Evolutionary conservation across 495 filamentous ascomycete species (phyloP).

Genomic region (Hypoxylon intermedium): DNA sequence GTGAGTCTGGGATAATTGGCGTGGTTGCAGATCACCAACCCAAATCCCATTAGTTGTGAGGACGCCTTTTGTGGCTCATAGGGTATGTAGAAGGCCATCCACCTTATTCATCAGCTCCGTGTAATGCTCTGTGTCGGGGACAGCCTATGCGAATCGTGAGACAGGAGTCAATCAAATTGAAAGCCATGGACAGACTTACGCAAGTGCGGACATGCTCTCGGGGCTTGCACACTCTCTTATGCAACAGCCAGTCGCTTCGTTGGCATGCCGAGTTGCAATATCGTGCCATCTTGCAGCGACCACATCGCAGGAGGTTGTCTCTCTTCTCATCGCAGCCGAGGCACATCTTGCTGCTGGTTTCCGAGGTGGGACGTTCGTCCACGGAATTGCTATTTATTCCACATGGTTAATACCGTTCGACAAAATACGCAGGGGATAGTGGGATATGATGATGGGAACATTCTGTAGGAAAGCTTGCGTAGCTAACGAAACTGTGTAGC

Average conservation of each 20-base stretch:
- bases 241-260: constrained; percentile 4
- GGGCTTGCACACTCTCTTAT: constrained; percentile 19
- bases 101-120: too few relatives aligned
- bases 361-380: constrained; percentile 8
- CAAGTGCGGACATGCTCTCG: constrained; percentile 8
- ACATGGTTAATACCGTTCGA: constrained; percentile 3
- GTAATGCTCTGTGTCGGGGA: constrained; percentile 9
- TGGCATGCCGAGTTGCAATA: constrained; percentile 28
- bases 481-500: not conserved
- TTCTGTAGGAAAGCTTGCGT: not conserved
- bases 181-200: constrained; percentile 14
- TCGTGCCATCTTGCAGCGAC: constrained; percentile 18
- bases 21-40: too few relatives aligned
- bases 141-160: constrained; percentile 12
- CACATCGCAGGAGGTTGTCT: constrained; percentile 1
- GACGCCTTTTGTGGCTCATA: too few relatives aligned
- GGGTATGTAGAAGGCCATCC: too few relatives aligned
- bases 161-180: not conserved
- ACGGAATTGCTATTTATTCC: constrained; percentile 15
- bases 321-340: constrained; percentile 17
- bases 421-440: not conserved
- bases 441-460: too few relatives aligned
- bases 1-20: too few relatives aligned
- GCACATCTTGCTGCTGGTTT: constrained; percentile 21
- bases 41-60: too few relatives aligned